Evolutionary conservation across 495 filamentous ascomycete genomes (phyloP).

Genomic region (Neurospora africana): DNA sequence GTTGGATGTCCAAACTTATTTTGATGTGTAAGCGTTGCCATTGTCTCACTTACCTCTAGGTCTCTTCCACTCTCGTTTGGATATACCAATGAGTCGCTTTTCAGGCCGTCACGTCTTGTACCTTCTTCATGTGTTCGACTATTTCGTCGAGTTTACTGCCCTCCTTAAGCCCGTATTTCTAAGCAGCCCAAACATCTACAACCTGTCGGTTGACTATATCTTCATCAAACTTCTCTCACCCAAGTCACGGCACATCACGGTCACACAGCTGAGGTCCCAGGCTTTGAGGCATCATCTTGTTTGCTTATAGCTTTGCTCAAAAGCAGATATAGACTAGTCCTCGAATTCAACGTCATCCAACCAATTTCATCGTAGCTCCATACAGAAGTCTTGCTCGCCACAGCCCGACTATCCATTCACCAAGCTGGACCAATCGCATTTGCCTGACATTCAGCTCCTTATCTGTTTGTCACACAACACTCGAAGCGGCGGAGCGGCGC

Average conservation of each 20-base stretch:
- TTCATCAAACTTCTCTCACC: neutral
- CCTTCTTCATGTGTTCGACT: too few relatives aligned
- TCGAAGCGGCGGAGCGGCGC: neutral
- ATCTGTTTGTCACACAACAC: neutral
- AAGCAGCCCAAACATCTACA: neutral
- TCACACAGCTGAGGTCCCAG: neutral
- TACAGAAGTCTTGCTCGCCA: neutral
- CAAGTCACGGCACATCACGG: neutral
- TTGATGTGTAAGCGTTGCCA: too few relatives aligned
- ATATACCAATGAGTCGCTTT: too few relatives aligned
- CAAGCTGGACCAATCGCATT: neutral
- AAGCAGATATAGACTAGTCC: neutral
- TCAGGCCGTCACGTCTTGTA: too few relatives aligned
- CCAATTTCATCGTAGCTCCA: neutral
- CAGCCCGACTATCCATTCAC: neutral
- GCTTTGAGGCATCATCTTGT: neutral
- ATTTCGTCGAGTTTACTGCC: too few relatives aligned
- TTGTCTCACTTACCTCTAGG: too few relatives aligned
- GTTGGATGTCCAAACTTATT: too few relatives aligned
- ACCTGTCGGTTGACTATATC: neutral
- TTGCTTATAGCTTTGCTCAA: neutral
- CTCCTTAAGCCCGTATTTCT: too few relatives aligned
- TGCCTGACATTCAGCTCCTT: neutral
- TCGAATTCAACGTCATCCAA: neutral
- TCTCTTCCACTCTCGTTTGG: too few relatives aligned